A percentile compares a stretch with the other conserved stretches of the same genome.
phyloP scores from a whole-genome alignment of 192 early-diverging fungal genomes.

The Entomortierella chlamydospora region DNA sequence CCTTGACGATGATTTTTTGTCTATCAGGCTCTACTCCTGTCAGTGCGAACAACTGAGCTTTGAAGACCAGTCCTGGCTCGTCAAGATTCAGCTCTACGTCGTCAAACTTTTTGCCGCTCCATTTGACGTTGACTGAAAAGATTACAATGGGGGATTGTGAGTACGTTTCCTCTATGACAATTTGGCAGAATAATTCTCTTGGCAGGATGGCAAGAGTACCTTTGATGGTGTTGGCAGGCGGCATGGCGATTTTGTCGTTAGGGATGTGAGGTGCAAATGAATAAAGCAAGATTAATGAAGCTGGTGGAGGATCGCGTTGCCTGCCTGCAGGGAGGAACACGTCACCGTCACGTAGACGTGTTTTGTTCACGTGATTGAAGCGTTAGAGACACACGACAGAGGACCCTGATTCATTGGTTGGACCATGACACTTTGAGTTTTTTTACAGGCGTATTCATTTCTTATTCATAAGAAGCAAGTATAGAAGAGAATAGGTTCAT shows the following conservation, averaged over 20 bases:
- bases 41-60: conserved; percentile 88
- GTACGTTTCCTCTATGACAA: no score
- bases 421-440: no score
- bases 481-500: no score
- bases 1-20: conserved; percentile 96
- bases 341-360: neutral
- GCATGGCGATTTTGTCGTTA: conserved; percentile 25
- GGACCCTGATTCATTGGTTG: no score
- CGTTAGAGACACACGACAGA: no score
- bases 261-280: neutral
- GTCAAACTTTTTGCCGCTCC: conserved; percentile 90
- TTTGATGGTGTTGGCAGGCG: conserved; percentile 54
- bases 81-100: conserved; percentile 78
- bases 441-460: no score
- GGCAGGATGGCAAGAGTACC: conserved; percentile 19
- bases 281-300: neutral
- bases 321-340: no score
- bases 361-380: no score
- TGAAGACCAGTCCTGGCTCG: conserved; percentile 84
- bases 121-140: conserved; percentile 83
- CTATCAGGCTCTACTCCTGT: conserved; percentile 92
- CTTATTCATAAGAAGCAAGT: no score
- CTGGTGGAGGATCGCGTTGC: no score
- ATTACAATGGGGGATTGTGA: neutral
- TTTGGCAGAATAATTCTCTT: no score